These are phyloP conservation scores for Solanum tarijense DNA, from an alignment of 257 asterid genomes.

Conservation along the genomic window DNA sequence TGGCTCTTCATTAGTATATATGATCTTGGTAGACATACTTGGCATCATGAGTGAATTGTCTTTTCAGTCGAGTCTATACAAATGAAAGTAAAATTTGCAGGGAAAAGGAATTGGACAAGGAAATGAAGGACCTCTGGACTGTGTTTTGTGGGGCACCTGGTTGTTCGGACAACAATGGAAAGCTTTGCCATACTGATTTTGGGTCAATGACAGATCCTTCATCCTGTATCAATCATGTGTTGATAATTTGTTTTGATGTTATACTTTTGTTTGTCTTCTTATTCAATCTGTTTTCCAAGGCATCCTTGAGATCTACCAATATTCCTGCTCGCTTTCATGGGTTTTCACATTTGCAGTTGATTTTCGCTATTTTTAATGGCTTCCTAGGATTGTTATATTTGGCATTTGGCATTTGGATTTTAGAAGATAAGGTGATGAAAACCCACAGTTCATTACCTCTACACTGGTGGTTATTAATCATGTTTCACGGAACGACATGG, in stretches of 20 bases:
- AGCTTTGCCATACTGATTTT: conserved; percentile 29
- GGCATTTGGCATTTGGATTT: conserved; percentile 45
- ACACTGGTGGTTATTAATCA: conserved; percentile 48
- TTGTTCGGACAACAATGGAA: conserved; percentile 11
- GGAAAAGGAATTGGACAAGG: not conserved
- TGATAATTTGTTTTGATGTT: conserved; percentile 37
- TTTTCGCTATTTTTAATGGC: conserved; percentile 49
- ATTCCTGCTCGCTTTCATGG: not conserved
- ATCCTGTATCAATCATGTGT: conserved; percentile 43
- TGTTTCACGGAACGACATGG: conserved; percentile 64
- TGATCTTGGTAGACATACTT: not conserved
- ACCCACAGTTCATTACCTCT: conserved; percentile 27
- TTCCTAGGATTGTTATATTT: conserved; percentile 42
- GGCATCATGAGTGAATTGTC: not conserved
- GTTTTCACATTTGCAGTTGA: conserved; percentile 39
- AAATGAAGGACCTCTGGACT: conserved; percentile 50
- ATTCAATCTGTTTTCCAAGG: conserved; percentile 29
- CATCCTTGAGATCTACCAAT: conserved; percentile 16
- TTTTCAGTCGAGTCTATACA: not conserved
- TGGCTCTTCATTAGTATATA: not conserved
- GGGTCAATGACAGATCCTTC: conserved; percentile 25
- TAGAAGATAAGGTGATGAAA: conserved; percentile 36
- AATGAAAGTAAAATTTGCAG: not conserved
- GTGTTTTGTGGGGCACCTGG: conserved; percentile 39
- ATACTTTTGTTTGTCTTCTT: conserved; percentile 43